Evolutionary conservation across 2,329 filamentous ascomycete genomes (phyloP).

Genomic region (Talaromyces marneffei): DNA sequence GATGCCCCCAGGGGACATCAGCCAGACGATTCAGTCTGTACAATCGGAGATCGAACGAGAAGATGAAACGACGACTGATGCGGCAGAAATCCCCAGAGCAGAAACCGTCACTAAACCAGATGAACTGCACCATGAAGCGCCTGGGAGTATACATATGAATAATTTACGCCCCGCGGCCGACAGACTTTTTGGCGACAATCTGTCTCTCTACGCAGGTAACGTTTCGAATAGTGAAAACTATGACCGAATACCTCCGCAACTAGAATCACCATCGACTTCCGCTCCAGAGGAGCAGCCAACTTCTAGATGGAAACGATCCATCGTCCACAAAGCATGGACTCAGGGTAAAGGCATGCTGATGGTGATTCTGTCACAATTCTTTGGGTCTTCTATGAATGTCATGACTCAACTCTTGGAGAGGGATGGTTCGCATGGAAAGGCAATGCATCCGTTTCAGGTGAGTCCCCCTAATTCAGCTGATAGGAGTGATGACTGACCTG

Average conservation of each 20-base stretch:
- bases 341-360: slow-evolving; percentile 67
- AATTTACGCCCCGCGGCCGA: slow-evolving; percentile 15
- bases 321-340: slow-evolving; percentile 44
- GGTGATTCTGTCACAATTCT: slow-evolving; percentile 70
- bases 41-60: background rate
- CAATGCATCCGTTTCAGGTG: slow-evolving; percentile 73
- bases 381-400: slow-evolving; percentile 81
- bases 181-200: slow-evolving; percentile 20
- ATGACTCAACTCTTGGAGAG: slow-evolving; percentile 69
- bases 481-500: background rate
- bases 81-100: background rate
- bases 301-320: slow-evolving; percentile 19
- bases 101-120: background rate
- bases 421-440: slow-evolving; percentile 58
- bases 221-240: slow-evolving; percentile 15
- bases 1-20: slow-evolving; percentile 1
- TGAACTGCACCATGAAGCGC: background rate
- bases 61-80: background rate
- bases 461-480: background rate
- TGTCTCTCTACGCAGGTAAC: slow-evolving; percentile 19
- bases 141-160: background rate
- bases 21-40: background rate
- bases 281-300: background rate
- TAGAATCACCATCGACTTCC: slow-evolving; percentile 13
- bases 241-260: background rate